These are phyloP conservation scores for Aspergillus hiratsukae DNA, from an alignment of 2,329 filamentous ascomycete species.

Conservation along the genomic window DNA sequence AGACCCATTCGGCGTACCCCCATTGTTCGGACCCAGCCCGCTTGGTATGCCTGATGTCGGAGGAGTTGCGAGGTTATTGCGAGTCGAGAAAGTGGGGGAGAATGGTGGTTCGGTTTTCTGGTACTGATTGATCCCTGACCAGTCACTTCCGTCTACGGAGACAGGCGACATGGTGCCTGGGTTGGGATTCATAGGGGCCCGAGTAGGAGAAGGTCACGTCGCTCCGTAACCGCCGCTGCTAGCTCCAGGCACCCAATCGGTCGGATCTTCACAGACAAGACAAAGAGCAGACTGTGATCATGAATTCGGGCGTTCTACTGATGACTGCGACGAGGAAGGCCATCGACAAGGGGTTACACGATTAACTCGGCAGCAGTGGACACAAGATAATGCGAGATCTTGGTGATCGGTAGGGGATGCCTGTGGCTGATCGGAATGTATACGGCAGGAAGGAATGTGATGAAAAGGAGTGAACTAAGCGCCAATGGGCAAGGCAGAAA, in stretches of 20 bases:
- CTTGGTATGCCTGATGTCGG: slow-evolving; percentile 59
- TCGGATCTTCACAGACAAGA: slow-evolving; percentile 3
- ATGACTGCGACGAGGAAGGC: slow-evolving; percentile 1
- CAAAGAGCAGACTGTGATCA: slow-evolving; percentile 4
- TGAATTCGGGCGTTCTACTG: slow-evolving; percentile 11
- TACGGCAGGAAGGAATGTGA: background rate
- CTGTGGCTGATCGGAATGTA: background rate
- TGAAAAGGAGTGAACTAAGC: background rate
- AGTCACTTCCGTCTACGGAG: slow-evolving; percentile 77
- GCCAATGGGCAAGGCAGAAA: slow-evolving; percentile 1
- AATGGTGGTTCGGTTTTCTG: slow-evolving; percentile 43
- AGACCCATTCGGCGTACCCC: slow-evolving; percentile 19
- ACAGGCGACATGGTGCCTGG: slow-evolving; percentile 76
- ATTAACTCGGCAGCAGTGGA: background rate
- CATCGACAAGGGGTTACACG: slow-evolving; percentile 5
- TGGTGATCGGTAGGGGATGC: background rate
- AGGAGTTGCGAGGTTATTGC: slow-evolving; percentile 58
- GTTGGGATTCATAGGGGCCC: slow-evolving; percentile 61
- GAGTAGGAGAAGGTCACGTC: slow-evolving; percentile 7
- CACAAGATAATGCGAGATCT: background rate
- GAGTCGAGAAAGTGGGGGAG: slow-evolving; percentile 48
- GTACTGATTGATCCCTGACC: slow-evolving; percentile 68
- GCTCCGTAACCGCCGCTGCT: slow-evolving; percentile 1
- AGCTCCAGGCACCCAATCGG: slow-evolving; percentile 1
- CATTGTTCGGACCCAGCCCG: slow-evolving; percentile 56